Evolutionary conservation across 148 eudicot species (phyloP), one percentile per base, ranked within the genome.

Genomic region (Rhododendron kiyosumense): DNA sequence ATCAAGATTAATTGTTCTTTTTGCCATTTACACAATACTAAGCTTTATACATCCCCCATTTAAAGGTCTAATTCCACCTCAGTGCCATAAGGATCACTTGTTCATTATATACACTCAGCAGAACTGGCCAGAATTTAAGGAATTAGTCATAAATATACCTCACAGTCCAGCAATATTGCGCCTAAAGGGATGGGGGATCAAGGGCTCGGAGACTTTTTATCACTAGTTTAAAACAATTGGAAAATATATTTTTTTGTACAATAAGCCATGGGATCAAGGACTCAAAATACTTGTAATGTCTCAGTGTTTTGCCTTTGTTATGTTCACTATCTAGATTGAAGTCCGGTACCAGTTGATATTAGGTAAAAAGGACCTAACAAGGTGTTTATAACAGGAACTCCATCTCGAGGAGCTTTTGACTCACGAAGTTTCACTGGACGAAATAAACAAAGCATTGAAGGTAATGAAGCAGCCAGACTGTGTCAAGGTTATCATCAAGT

Each of bases 401-500:
- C 69, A 80, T 36, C 83, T 85, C 10, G 83, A 85, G 71, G 83
- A 80, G 83, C 87, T 85, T 45, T 85, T 71, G 84, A 85, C 46
- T 81, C 69, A 85, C 65, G 63, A 79, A 80, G 49, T 85, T 22
- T 79, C 81, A 18, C 49, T 85, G 49, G 87, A 85, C 3, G 87
- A 85, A 24, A 85, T 85, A 65, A 67, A 69, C 87, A 80, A 79
- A 3, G 87, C 87, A 79, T 34, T 85, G 36, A 34, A 63, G 45
- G 24, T 80, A 48, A 63, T 85, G 87, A 85, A 85, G 79, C 83
- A 85, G 78, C 84, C 87, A 67, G 87, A 85, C 52, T 85, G 87
- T 34, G 67, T 85, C 65, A 85, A 85, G 87, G 87, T 85, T 63
- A 26, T 85, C 54, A 67, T 85, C 79, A 79, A 80, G 61, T 63